These are phyloP conservation scores for Madurella fahalii DNA, from an alignment of 2,329 filamentous ascomycete species.

Conservation along the genomic window DNA sequence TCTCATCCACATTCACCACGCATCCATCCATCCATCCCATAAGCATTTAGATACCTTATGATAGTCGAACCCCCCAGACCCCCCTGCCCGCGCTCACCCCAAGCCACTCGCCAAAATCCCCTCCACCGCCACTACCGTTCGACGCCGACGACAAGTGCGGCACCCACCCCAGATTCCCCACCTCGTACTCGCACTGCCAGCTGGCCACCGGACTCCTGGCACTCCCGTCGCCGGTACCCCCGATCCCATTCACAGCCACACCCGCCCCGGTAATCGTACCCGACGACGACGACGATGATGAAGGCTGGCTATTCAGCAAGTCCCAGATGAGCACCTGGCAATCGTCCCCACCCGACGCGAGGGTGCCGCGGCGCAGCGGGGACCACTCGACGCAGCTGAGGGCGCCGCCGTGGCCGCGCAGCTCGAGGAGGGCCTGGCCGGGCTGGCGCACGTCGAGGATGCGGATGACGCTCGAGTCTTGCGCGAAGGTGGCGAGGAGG, in stretches of 20 bases:
- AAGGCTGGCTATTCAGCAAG: constrained; percentile 59
- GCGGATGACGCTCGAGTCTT: constrained; percentile 86
- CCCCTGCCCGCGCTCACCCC: constrained; percentile 77
- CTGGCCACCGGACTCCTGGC: constrained; percentile 65
- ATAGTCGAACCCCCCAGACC: constrained; percentile 64
- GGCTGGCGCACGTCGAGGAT: constrained; percentile 96
- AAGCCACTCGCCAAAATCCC: constrained; percentile 75
- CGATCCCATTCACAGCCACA: background rate
- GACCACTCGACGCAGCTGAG: constrained; percentile 98
- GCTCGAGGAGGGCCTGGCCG: constrained; percentile 87
- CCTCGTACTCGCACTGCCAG: constrained; percentile 85
- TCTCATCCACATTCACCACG: background rate
- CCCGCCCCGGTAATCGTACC: background rate
- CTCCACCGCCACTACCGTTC: constrained; percentile 34
- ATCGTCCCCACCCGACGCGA: constrained; percentile 90
- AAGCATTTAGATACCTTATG: background rate
- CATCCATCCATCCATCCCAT: background rate
- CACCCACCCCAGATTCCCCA: constrained; percentile 81
- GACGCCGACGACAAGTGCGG: constrained; percentile 53
- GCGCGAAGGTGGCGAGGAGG: constrained; percentile 92
- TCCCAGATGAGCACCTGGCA: constrained; percentile 93
- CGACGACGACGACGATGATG: constrained; percentile 23
- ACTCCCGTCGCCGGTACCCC: constrained; percentile 32
- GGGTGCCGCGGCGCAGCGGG: constrained; percentile 75
- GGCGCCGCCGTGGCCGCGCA: constrained; percentile 79